Evolutionary conservation across 2,329 filamentous ascomycete genomes (phyloP).

Genomic region (Rhexocercosporidium sp.): DNA sequence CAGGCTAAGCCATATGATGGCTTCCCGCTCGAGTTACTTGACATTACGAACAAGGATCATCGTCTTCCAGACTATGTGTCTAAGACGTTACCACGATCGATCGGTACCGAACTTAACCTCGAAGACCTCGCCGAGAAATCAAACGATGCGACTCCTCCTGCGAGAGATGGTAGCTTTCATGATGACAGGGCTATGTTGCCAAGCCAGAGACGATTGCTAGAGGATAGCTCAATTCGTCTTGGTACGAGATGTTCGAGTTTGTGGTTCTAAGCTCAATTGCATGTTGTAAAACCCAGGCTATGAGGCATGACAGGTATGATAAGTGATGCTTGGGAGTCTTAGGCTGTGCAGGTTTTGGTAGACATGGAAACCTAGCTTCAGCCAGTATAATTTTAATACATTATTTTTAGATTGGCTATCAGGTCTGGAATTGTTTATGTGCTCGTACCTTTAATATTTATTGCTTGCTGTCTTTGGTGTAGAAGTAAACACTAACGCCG

Average conservation of each 20-base stretch:
- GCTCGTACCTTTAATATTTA: not conserved
- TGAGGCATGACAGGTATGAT: not conserved
- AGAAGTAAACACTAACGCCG: no score
- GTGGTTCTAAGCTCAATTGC: slow-evolving; percentile 26
- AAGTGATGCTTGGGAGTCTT: not conserved
- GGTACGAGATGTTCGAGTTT: slow-evolving; percentile 33
- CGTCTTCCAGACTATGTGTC: slow-evolving; percentile 23
- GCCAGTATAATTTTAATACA: not conserved
- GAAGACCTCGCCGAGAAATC: not conserved
- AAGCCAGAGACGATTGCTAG: slow-evolving; percentile 31
- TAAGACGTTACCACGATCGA: slow-evolving; percentile 30
- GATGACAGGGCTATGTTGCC: slow-evolving; percentile 38
- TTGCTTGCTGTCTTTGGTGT: not conserved
- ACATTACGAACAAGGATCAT: slow-evolving; percentile 23
- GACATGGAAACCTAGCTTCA: not conserved
- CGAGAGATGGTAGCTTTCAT: slow-evolving; percentile 31
- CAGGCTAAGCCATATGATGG: slow-evolving; percentile 23
- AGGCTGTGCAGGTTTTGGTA: not conserved
- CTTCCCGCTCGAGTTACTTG: slow-evolving; percentile 31
- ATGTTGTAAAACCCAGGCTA: not conserved
- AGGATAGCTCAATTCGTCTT: not conserved
- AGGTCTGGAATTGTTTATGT: not conserved
- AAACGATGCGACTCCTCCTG: not conserved
- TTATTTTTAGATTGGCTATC: not conserved
- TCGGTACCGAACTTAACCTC: slow-evolving; percentile 9